Base-by-base conservation (phyloP, 1,284 basidiomycete genomes). In the Puccinia horiana region DNA sequence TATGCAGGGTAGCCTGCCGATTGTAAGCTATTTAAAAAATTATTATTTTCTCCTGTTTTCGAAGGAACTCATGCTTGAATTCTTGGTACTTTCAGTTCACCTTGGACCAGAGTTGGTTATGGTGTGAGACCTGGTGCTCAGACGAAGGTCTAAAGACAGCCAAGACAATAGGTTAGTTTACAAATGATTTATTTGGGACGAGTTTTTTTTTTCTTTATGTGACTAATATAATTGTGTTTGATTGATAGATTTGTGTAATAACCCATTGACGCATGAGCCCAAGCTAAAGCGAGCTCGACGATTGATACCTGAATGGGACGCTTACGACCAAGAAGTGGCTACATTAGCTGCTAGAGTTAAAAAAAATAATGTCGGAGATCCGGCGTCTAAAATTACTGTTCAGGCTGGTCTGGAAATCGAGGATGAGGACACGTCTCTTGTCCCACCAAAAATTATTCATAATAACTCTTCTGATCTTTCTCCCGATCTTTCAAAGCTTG, bases 231-330 rank as follows among this genome's bases (percentile, higher is more conserved):
- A n/a, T 63, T 40, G 11, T 18, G 42, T 49, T 11, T 75, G 20
- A 42, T 26, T 35, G 14, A 54, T 85, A 83, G 86, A 87, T 82
- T 82, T 87, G 70, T 88, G 86, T 83, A 86, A 86, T 44, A 88
- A 87, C 72, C 87, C 87, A n/a, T 85, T 86, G 82, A 88, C 87
- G 18, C 84, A 85, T 65, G 96, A 98, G 86, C 96, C 96, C 1
- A 99, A 99, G 87, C 90, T 99, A 12, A 91, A 92, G 12, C 90
- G 96, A 47, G 97, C 96, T 0, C 85, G 86, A 42, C 91, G 96
- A 54, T 92, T 96, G 85, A 98, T 99, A 77, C 96, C 96, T 0
- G 96, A 99, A 87, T 99, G 96, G 97, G 95, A 96, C 83, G 90
- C 90, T 67, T 98, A 98, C 86, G 96, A 98, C 83, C 83, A 86